Base-by-base conservation (phyloP, 441 rosid species). In the Erodium moschatum region DNA sequence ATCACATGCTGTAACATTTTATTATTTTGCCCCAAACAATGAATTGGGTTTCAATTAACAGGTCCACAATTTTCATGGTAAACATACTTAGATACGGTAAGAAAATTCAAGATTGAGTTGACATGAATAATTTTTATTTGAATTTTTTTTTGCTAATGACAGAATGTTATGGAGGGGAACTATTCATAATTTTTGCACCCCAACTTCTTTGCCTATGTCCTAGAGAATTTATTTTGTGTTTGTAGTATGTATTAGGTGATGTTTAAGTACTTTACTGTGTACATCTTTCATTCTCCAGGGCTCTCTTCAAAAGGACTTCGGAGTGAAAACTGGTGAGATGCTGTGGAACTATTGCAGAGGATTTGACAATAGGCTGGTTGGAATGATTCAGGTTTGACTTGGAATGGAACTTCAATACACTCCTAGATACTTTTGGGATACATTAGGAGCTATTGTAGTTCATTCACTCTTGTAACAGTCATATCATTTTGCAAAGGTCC, bases 341-440 rank as follows among this genome's bases (percentile, higher is more conserved):
- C 82, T 93, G 65, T 93, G 97, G 97, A 91, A 85, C 72, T 86
- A 88, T 80, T 78, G 96, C 68, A 84, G 97, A 83, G 98, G 98
- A 74, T 67, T 87, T 56, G 97, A 90, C 79, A 83, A 82, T 78
- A 89, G 93, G 69, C 76, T 81, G 69, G 97, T 93, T 68, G 92
- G 87, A 65, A 66, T 79, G 65, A 86, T 88, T 77, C 91, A 87
- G 96, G 98, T 92, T 65, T 76, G 84, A 58, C 61, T 56, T 40
- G 72, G 40, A 35, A 35, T 8, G 33, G 67, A 5, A 15, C 18
- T 42, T 61, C 12, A 19, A 27, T 12, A 16, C 20, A 40, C 38
- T 12, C 8, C 64, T 61, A 60, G 54, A 35, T 68, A 21, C 40
- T 21, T 44, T 64, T 66, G 65, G 20, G 11, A 64, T 69, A 58